A percentile compares a stretch with the other conserved stretches of the same genome.
These are phyloP conservation scores for Allomyces macrogynus DNA, from an alignment of 192 early-diverging fungal genomes.

Conservation along the genomic window DNA sequence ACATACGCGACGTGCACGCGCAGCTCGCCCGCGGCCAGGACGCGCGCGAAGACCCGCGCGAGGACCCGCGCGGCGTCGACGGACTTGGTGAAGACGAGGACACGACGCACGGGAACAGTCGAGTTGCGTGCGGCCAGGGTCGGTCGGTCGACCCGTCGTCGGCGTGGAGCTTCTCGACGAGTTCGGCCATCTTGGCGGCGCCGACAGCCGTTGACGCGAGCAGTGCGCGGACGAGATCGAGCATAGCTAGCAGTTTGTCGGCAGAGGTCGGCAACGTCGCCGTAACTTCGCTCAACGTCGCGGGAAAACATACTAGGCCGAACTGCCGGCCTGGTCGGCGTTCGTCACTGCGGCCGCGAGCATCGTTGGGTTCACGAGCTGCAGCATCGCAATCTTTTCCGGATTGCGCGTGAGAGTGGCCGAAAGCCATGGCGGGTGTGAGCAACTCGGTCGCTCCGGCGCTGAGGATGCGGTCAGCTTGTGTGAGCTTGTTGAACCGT, in stretches of 20 bases:
- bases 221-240: constrained; percentile 43
- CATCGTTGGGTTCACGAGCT: constrained; percentile 59
- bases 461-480: constrained; percentile 82
- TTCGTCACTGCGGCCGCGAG: constrained; percentile 35
- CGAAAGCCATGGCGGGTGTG: constrained; percentile 52
- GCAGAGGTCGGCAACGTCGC: constrained; percentile 34
- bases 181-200: constrained; percentile 11
- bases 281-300: constrained; percentile 47
- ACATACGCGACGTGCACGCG: constrained; percentile 36
- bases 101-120: constrained; percentile 31
- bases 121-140: background rate
- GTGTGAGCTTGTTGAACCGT: too few species aligned
- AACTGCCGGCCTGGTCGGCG: constrained; percentile 9
- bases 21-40: constrained; percentile 22
- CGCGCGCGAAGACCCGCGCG: constrained; percentile 49
- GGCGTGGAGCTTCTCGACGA: too few species aligned
- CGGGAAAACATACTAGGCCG: constrained; percentile 14
- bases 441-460: constrained; percentile 90
- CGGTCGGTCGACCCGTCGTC: too few species aligned
- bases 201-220: background rate
- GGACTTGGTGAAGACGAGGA: constrained; percentile 69
- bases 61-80: constrained; percentile 78
- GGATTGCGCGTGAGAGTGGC: constrained; percentile 88
- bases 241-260: constrained; percentile 64
- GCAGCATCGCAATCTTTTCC: constrained; percentile 69